phyloP scores from a whole-genome alignment of 2,329 filamentous ascomycete species.

The Aureobasidium melanogenum region DNA sequence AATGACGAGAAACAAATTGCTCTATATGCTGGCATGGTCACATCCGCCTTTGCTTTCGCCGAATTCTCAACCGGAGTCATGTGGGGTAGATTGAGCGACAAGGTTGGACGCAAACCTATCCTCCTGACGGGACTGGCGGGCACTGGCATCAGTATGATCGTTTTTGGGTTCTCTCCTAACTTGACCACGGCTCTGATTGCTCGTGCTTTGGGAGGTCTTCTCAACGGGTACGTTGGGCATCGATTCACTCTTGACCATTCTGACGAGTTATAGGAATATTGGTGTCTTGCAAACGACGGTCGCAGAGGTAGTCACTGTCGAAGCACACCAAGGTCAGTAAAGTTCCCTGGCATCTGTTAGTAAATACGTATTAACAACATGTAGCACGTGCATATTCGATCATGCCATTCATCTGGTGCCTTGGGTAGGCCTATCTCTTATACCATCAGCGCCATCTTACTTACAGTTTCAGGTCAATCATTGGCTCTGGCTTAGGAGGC shows the following conservation, averaged over 20 bases:
- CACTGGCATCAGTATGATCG: constrained; percentile 83
- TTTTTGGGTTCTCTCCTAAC: constrained; percentile 83
- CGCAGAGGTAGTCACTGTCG: constrained; percentile 83
- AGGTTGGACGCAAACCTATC: constrained; percentile 84
- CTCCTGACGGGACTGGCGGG: constrained; percentile 82
- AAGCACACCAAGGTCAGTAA: constrained; percentile 77
- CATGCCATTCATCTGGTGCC: constrained; percentile 97
- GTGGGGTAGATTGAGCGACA: constrained; percentile 90
- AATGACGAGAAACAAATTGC: constrained; percentile 71
- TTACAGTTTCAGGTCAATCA: constrained; percentile 59
- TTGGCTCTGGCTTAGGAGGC: constrained; percentile 86
- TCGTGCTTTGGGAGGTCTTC: constrained; percentile 75
- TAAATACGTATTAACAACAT: constrained; percentile 7
- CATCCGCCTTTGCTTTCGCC: constrained; percentile 89
- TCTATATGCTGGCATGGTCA: constrained; percentile 91
- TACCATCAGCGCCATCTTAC: neutral
- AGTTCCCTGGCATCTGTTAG: neutral
- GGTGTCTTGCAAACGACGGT: constrained; percentile 93
- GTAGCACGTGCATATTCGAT: constrained; percentile 86
- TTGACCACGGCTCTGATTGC: constrained; percentile 77
- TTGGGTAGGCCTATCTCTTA: constrained; percentile 55
- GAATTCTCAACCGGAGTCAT: constrained; percentile 89
- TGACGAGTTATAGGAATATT: constrained; percentile 58
- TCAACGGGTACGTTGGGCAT: constrained; percentile 66
- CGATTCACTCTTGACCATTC: neutral